Conservation (phyloP, 352 stramenopile genomes). For the Phytophthora fragariaefolia region DNA sequence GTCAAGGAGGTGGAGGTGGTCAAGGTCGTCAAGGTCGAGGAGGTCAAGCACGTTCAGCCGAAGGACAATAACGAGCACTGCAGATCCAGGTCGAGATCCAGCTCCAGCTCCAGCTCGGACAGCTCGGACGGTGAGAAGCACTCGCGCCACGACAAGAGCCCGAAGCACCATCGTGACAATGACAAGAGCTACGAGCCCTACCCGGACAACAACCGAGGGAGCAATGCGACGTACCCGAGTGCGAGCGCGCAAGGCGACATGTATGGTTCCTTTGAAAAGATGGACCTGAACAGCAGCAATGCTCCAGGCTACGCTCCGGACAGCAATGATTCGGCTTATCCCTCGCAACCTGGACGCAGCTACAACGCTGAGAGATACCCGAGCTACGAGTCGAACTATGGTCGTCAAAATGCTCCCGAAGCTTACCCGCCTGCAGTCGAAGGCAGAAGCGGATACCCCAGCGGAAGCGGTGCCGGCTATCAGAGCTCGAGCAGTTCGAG, state of each 20-base stretch:
- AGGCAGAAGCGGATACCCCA: neutral
- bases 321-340: neutral
- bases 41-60: no score
- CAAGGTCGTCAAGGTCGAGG: neutral
- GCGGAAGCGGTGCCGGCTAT: neutral
- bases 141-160: neutral
- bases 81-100: neutral
- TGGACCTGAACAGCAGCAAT: constrained; percentile 14
- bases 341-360: neutral
- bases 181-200: neutral
- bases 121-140: constrained; percentile 2
- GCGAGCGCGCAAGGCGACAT: neutral
- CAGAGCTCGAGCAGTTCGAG: neutral
- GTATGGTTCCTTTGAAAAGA: constrained; percentile 15
- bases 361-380: neutral
- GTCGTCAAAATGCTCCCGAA: neutral
- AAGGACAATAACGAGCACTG: constrained; percentile 1
- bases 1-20: neutral
- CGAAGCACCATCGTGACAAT: neutral
- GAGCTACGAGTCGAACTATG: neutral
- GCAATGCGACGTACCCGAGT: constrained; percentile 6
- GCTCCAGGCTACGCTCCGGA: neutral
- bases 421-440: neutral
- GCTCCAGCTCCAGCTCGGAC: constrained; percentile 11
- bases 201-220: neutral